These are phyloP conservation scores for Kluyveromyces aestuarii DNA, from an alignment of 805 yeast genomes.

Conservation along the genomic window DNA sequence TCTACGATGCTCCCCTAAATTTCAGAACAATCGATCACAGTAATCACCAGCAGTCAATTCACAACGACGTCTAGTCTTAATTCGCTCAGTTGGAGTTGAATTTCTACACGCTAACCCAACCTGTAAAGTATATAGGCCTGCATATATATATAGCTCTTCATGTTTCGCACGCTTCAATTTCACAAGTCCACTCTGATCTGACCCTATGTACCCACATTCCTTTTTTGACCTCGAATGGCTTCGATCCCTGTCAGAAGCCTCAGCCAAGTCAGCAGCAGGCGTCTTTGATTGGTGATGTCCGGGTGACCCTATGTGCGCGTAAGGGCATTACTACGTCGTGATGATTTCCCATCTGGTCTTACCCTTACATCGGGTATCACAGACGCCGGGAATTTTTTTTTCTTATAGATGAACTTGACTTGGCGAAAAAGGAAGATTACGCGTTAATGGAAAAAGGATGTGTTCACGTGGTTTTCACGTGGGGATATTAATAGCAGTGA, in stretches of 20 bases:
- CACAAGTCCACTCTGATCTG: not conserved
- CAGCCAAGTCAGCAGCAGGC: not conserved
- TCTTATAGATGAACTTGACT: not conserved
- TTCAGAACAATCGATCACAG: not conserved
- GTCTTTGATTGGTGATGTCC: not conserved
- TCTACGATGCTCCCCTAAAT: not conserved
- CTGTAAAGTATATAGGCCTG: not conserved
- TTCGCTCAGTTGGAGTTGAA: not conserved
- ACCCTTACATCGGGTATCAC: no score
- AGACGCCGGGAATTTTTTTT: no score
- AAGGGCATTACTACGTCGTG: no score
- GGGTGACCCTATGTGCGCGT: no score
- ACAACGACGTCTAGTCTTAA: not conserved
- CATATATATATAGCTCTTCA: not conserved
- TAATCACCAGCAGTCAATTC: no score
- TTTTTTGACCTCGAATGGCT: not conserved
- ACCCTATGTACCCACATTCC: not conserved
- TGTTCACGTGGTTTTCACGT: not conserved
- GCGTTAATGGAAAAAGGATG: not conserved
- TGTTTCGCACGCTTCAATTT: not conserved
- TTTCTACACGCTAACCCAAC: no score
- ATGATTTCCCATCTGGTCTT: no score
- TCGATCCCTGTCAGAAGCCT: not conserved
- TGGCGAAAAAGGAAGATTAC: not conserved
- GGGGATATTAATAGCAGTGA: conserved; percentile 1